Evolutionary conservation across 495 filamentous ascomycete species (phyloP).

Genomic region (Aspergillus cristatus): DNA sequence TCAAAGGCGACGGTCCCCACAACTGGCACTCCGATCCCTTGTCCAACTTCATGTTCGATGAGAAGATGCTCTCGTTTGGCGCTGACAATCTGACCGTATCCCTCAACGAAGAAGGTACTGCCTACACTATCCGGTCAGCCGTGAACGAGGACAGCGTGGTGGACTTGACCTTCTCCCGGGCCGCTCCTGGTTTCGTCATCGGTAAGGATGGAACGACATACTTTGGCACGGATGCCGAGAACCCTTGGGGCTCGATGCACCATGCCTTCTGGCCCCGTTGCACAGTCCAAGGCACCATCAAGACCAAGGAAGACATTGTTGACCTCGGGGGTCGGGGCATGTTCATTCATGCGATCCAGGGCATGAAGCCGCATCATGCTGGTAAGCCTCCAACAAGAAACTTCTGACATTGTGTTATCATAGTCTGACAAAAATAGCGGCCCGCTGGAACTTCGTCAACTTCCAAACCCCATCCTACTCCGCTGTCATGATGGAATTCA

Average conservation of each 20-base stretch:
- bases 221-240: slow-evolving; percentile 72
- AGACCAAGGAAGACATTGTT: slow-evolving; percentile 73
- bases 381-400: slow-evolving; percentile 35
- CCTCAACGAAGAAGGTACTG: slow-evolving; percentile 71
- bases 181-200: slow-evolving; percentile 71
- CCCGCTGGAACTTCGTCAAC: slow-evolving; percentile 86
- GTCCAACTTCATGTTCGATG: slow-evolving; percentile 69
- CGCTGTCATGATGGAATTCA: slow-evolving; percentile 91
- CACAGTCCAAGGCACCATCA: slow-evolving; percentile 68
- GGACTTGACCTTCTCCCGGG: slow-evolving; percentile 69
- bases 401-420: slow-evolving; percentile 5
- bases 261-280: slow-evolving; percentile 92
- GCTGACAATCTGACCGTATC: slow-evolving; percentile 74
- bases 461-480: slow-evolving; percentile 84
- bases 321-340: slow-evolving; percentile 73
- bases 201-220: slow-evolving; percentile 79
- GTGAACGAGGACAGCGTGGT: slow-evolving; percentile 68
- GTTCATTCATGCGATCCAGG: slow-evolving; percentile 78
- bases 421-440: slow-evolving; percentile 41
- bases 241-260: slow-evolving; percentile 87
- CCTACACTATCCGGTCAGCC: slow-evolving; percentile 78
- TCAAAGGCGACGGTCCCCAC: slow-evolving; percentile 52
- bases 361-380: slow-evolving; percentile 98
- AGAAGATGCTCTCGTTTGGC: slow-evolving; percentile 71
- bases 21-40: slow-evolving; percentile 77